Evolutionary conservation across 148 eudicot species (phyloP).

Genomic region (Simmondsia chinensis): DNA sequence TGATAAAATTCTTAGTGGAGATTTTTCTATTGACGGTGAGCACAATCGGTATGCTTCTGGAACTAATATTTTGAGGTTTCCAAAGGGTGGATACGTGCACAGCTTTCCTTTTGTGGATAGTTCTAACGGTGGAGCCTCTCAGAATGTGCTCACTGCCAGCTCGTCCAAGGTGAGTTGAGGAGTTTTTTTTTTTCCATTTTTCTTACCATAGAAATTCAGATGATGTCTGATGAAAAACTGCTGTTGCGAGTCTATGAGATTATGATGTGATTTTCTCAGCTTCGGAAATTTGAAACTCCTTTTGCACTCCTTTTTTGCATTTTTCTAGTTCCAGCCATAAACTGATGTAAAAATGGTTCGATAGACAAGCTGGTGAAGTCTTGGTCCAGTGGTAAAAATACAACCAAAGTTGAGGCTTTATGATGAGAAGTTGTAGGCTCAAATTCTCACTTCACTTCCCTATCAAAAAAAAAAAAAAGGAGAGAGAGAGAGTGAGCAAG

Average conservation of each 20-base stretch:
- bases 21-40: slow-evolving; percentile 73
- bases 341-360: too few species aligned
- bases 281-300: too few species aligned
- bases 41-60: slow-evolving; percentile 95
- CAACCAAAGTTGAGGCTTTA: too few species aligned
- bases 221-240: neutral
- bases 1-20: slow-evolving; percentile 91
- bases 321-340: too few species aligned
- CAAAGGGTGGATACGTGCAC: slow-evolving; percentile 85
- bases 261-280: too few species aligned
- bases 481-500: too few species aligned
- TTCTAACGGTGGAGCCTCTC: slow-evolving; percentile 76
- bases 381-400: too few species aligned
- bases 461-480: too few species aligned
- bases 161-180: slow-evolving; percentile 61
- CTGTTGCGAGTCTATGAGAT: neutral
- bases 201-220: neutral
- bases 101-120: slow-evolving; percentile 84
- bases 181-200: neutral
- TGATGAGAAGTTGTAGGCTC: too few species aligned
- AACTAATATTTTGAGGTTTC: slow-evolving; percentile 77
- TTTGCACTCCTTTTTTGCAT: too few species aligned
- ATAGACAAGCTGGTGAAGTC: too few species aligned
- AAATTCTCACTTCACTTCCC: too few species aligned
- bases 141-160: slow-evolving; percentile 51